A percentile compares a stretch with the other conserved stretches of the same genome.
phyloP scores from a whole-genome alignment of 257 asterid species.

The Forsythia suspensa region DNA sequence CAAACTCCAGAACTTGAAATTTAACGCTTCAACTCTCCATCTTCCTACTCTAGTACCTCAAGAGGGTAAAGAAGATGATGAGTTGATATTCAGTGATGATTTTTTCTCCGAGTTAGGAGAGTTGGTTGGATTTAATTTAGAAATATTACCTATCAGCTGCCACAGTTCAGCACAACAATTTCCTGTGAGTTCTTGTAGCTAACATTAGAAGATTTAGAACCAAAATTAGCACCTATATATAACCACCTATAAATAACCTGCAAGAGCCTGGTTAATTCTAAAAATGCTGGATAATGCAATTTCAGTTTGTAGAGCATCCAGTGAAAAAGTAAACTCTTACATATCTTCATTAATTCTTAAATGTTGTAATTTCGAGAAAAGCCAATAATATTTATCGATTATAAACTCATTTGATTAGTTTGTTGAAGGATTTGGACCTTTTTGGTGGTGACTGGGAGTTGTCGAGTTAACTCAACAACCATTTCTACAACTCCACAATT shows the following conservation, averaged over 20 bases:
- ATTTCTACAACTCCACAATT: too few relatives aligned
- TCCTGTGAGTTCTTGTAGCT: slow-evolving; percentile 36
- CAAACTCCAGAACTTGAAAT: too few relatives aligned
- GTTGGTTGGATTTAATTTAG: slow-evolving; percentile 42
- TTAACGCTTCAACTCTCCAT: too few relatives aligned
- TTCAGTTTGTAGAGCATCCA: not conserved
- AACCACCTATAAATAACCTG: too few relatives aligned
- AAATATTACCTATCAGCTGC: slow-evolving; percentile 6
- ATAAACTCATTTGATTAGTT: too few relatives aligned
- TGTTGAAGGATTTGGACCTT: too few relatives aligned
- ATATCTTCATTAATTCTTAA: not conserved
- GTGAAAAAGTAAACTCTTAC: not conserved
- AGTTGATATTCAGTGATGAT: slow-evolving; percentile 47
- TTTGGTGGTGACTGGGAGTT: too few relatives aligned
- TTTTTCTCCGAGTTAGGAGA: slow-evolving; percentile 67
- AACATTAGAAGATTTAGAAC: slow-evolving; percentile 16
- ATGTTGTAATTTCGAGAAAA: not conserved
- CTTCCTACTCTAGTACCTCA: not conserved
- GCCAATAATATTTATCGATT: not conserved
- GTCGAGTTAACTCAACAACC: too few relatives aligned
- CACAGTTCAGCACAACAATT: slow-evolving; percentile 24
- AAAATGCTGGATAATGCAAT: not conserved
- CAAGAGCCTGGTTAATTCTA: not conserved
- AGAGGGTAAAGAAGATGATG: slow-evolving; percentile 31
- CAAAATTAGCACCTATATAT: not conserved